A percentile compares a stretch with the other conserved stretches of the same genome.
These are phyloP conservation scores for Balansia obtecta DNA, from an alignment of 2,329 filamentous ascomycete species.

Conservation along the genomic window DNA sequence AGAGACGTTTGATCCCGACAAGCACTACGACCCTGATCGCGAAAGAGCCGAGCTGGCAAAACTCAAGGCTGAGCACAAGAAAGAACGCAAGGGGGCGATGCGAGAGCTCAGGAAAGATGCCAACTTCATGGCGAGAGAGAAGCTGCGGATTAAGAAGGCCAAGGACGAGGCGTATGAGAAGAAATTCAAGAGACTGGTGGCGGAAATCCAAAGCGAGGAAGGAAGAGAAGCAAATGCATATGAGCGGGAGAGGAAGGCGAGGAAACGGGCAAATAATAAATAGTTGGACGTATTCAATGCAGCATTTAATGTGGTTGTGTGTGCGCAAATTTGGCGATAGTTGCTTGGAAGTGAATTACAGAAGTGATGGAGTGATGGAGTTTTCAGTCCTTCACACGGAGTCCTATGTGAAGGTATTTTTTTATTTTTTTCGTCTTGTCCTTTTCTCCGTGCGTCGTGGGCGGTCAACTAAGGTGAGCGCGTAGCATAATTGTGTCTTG, in stretches of 20 bases:
- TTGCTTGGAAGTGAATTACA: no score
- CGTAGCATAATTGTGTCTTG: no score
- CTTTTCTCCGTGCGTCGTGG: no score
- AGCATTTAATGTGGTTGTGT: not conserved
- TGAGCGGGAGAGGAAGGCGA: constrained; percentile 68
- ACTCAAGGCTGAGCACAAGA: constrained; percentile 82
- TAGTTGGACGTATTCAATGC: constrained; percentile 10
- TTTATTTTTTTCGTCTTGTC: no score
- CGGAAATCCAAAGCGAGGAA: constrained; percentile 93
- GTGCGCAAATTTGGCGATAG: not conserved
- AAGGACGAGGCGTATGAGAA: constrained; percentile 88
- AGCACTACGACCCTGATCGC: constrained; percentile 92
- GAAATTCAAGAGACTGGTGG: constrained; percentile 84
- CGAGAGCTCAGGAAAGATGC: constrained; percentile 91
- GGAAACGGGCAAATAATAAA: constrained; percentile 51
- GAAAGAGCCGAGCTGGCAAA: constrained; percentile 78
- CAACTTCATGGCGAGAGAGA: constrained; percentile 84
- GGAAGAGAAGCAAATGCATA: constrained; percentile 78
- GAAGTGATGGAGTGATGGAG: no score
- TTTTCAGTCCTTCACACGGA: no score
- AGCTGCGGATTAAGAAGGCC: constrained; percentile 83
- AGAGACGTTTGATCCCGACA: constrained; percentile 84
- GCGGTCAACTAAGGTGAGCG: no score
- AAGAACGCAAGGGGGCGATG: constrained; percentile 88
- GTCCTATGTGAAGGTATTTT: no score